Conservation (phyloP, 2,329 filamentous ascomycete genomes). For the Ophiocordyceps sinensis region DNA sequence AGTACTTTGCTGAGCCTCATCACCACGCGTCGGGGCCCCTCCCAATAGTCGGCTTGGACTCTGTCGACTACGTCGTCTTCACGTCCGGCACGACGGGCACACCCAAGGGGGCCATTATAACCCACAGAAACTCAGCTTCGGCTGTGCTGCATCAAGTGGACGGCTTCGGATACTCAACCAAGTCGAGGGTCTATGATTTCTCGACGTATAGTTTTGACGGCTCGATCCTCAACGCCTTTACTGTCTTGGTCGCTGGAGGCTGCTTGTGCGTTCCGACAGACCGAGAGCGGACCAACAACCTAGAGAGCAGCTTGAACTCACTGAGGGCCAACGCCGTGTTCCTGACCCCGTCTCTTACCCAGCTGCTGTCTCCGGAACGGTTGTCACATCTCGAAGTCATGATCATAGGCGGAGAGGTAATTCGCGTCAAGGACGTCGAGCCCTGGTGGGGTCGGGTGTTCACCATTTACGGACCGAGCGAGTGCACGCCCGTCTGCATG, state of each 20-base stretch:
- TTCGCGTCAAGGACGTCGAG: constrained; percentile 1
- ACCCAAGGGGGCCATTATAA: constrained; percentile 6
- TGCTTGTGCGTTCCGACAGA: constrained; percentile 2
- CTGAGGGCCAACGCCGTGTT: background rate
- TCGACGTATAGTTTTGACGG: background rate
- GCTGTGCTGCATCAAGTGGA: constrained; percentile 1
- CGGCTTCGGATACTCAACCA: background rate
- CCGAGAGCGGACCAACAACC: background rate
- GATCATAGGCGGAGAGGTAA: constrained; percentile 5
- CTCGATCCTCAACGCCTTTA: background rate
- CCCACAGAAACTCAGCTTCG: background rate
- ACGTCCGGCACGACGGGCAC: constrained; percentile 7
- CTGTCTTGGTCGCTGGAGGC: background rate
- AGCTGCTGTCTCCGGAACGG: constrained; percentile 1
- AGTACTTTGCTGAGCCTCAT: no score
- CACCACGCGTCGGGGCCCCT: no score
- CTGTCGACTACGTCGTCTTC: constrained; percentile 3
- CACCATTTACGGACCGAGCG: constrained; percentile 10
- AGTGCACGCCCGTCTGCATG: constrained; percentile 4
- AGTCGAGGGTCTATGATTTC: constrained; percentile 3
- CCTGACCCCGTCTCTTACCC: constrained; percentile 1
- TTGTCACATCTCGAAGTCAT: constrained; percentile 4
- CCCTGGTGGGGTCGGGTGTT: background rate
- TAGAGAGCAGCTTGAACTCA: background rate
- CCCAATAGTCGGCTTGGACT: no score